Conservation (phyloP, 2,329 filamentous ascomycete species). For the Aaosphaeria arxii region DNA sequence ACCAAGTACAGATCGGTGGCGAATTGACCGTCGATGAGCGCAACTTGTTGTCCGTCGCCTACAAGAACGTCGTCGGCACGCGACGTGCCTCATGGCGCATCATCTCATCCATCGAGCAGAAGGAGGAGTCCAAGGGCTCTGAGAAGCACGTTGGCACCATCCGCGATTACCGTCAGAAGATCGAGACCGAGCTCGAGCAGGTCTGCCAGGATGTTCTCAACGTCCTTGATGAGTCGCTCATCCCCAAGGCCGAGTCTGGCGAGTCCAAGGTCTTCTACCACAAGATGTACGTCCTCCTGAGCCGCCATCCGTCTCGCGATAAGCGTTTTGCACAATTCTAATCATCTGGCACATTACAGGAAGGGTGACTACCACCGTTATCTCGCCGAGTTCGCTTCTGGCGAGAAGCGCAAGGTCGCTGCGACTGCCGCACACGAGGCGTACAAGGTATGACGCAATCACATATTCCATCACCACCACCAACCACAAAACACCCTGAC, state of each 20-base stretch:
- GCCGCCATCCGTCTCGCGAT: background rate
- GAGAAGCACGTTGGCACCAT: slow-evolving; percentile 93
- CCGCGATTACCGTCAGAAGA: slow-evolving; percentile 97
- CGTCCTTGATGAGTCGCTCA: slow-evolving; percentile 88
- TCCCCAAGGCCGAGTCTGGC: slow-evolving; percentile 92
- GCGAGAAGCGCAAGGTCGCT: slow-evolving; percentile 87
- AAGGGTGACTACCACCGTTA: slow-evolving; percentile 98
- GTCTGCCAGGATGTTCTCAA: slow-evolving; percentile 98
- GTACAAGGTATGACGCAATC: slow-evolving; percentile 75
- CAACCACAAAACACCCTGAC: slow-evolving; percentile 9
- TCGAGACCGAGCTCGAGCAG: slow-evolving; percentile 94
- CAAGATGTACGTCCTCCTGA: slow-evolving; percentile 77
- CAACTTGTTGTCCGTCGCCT: slow-evolving; percentile 96
- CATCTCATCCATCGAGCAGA: slow-evolving; percentile 99
- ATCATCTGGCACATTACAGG: slow-evolving; percentile 51
- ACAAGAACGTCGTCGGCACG: slow-evolving; percentile 99
- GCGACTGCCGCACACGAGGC: slow-evolving; percentile 87
- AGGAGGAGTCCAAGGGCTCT: slow-evolving; percentile 98
- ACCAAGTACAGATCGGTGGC: slow-evolving; percentile 55
- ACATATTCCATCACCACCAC: slow-evolving; percentile 2
- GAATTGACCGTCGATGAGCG: slow-evolving; percentile 68
- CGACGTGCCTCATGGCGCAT: slow-evolving; percentile 99
- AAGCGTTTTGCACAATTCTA: slow-evolving; percentile 3
- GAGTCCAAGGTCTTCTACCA: slow-evolving; percentile 99
- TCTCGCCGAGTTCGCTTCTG: slow-evolving; percentile 87